These are phyloP conservation scores for Chenopodium suecicum DNA, from an alignment of 148 eudicot species.

Conservation along the genomic window DNA sequence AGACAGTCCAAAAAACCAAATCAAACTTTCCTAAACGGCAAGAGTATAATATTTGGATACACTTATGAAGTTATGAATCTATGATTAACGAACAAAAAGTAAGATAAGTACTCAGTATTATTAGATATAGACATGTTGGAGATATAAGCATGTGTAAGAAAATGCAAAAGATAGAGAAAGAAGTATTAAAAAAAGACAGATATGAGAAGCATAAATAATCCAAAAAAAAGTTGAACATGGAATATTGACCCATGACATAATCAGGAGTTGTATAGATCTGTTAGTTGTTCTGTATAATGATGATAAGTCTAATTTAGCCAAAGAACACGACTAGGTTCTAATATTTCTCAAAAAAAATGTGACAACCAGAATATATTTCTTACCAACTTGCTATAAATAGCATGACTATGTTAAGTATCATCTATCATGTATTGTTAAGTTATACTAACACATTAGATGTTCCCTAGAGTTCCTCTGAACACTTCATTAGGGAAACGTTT, in stretches of 20 bases:
- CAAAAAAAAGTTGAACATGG: background rate
- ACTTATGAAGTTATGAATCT: no score
- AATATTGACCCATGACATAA: background rate
- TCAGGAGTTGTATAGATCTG: background rate
- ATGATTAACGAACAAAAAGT: no score
- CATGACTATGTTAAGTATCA: background rate
- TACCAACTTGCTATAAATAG: background rate
- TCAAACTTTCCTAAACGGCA: no score
- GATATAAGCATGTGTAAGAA: background rate
- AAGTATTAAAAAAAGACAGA: background rate
- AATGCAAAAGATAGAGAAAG: background rate
- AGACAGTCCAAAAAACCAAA: no score
- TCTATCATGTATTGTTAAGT: background rate
- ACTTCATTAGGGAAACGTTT: background rate
- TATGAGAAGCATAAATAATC: background rate
- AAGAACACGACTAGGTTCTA: background rate
- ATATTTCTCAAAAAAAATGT: no score
- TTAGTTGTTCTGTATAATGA: background rate
- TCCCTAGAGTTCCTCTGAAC: slow-evolving; percentile 11
- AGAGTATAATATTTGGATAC: no score
- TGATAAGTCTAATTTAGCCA: background rate
- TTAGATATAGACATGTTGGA: background rate
- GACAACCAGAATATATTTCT: background rate
- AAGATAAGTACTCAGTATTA: no score
- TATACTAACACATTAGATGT: background rate